Evolutionary conservation across 108 stramenopile genomes (phyloP), one percentile per base, ranked within the genome.

Genomic region (Pseudonitzschia pungens): DNA sequence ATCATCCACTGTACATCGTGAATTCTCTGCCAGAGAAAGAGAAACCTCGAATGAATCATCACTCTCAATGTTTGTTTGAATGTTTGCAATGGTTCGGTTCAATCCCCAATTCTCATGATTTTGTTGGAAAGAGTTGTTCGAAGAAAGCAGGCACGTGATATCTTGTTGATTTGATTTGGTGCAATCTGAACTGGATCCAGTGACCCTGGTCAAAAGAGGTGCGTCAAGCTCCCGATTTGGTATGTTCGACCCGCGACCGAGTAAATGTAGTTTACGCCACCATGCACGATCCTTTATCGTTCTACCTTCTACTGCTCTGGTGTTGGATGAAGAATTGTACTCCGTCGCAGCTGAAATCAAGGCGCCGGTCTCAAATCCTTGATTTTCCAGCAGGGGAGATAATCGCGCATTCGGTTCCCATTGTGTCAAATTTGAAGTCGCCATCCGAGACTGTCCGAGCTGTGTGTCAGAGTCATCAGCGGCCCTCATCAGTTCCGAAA

Each of bases 401-500:
- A 71, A 51, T n/a, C 44, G 42, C 12, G 32, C 60, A 18, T 33
- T 62, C 60, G 60, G 40, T 40, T 29, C 12, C 9, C 29, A 16
- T 33, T 48, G 10, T 41, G 67, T 50, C 8, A 27, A 27, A 26
- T 50, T 21, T n/a, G 32, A 36, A 29, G 42, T 67, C 24, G 66
- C 12, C 4, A 14, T n/a, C 14, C 27, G 22, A 24, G 66, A 67
- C 22, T 12, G 26, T 31, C 22, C 26, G 12, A 67, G 66, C 44
- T 67, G 42, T 29, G 22, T 67, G 44, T 51, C 65, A 28, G 55
- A 12, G 48, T 83, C 68, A 64, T 80, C 81, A n/a, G 86, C 86
- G 63, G 75, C 81, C 64, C 68, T 64, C 86, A 86, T 66, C 18
- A 83, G 53, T 70, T 81, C 62, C 28, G 83, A 81, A 36, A 86